Percentiles rank a stretch among this genome's conserved stretches.
Conservation (phyloP, 441 rosid genomes). For the Biscutella auriculata region DNA sequence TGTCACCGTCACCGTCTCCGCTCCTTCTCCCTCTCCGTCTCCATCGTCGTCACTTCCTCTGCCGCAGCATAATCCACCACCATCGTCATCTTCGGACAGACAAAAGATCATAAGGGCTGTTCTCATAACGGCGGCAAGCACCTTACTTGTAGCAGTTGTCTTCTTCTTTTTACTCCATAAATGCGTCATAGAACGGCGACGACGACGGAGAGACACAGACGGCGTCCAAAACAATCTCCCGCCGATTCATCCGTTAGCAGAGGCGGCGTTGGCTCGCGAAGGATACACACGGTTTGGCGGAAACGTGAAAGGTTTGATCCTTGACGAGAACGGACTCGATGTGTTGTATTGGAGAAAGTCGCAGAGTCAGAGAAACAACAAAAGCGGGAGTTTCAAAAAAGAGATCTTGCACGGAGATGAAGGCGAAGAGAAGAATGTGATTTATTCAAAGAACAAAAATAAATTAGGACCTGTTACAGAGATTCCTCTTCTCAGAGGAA, state of each 20-base stretch:
- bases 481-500: slow-evolving; percentile 56
- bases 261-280: slow-evolving; percentile 9
- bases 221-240: not conserved
- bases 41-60: too few species aligned
- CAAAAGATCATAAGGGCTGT: slow-evolving; percentile 46
- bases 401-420: slow-evolving; percentile 12
- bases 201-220: slow-evolving; percentile 23
- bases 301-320: slow-evolving; percentile 44
- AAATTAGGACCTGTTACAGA: slow-evolving; percentile 28
- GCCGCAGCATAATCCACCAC: slow-evolving; percentile 2
- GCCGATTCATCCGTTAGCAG: not conserved
- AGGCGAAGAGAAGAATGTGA: slow-evolving; percentile 12
- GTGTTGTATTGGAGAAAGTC: slow-evolving; percentile 71
- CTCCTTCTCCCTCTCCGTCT: slow-evolving; percentile 12
- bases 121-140: slow-evolving; percentile 49
- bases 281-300: slow-evolving; percentile 31
- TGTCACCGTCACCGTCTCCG: slow-evolving; percentile 2
- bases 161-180: slow-evolving; percentile 41
- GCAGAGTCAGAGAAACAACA: slow-evolving; percentile 30
- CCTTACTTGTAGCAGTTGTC: slow-evolving; percentile 40
- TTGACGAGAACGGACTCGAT: slow-evolving; percentile 75
- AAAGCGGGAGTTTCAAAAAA: slow-evolving; percentile 19
- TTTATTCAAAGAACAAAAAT: slow-evolving; percentile 17
- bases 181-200: slow-evolving; percentile 15
- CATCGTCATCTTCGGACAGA: slow-evolving; percentile 6